Percentiles rank a stretch among this genome's conserved stretches.
Conservation (phyloP, 192 early-diverging fungal genomes). For the Spizellomyces punctatus region DNA sequence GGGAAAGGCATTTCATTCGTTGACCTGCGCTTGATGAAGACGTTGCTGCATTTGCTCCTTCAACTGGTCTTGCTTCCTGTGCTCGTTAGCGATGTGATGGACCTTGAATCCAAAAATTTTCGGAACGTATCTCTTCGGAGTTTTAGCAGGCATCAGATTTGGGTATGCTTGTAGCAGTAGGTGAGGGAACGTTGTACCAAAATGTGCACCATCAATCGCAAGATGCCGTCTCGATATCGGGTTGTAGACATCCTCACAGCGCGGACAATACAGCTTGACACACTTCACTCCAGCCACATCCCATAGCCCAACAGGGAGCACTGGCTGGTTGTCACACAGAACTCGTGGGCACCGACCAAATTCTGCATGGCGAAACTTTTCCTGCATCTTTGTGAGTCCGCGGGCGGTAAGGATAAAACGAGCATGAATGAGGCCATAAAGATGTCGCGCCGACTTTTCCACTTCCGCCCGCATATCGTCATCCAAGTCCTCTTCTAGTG, state of each 20-base stretch:
- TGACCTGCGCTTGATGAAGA: neutral
- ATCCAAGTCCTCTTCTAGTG: constrained; percentile 71
- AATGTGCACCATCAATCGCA: constrained; percentile 93
- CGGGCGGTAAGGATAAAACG: constrained; percentile 92
- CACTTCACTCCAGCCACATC: constrained; percentile 83
- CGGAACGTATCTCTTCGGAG: constrained; percentile 87
- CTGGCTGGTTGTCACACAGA: constrained; percentile 84
- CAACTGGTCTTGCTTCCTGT: constrained; percentile 87
- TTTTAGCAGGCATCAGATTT: constrained; percentile 73
- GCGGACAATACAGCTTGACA: constrained; percentile 94
- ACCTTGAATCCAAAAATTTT: constrained; percentile 98
- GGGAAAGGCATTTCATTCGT: neutral
- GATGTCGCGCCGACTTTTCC: constrained; percentile 83
- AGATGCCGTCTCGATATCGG: constrained; percentile 86
- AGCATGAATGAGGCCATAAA: constrained; percentile 99
- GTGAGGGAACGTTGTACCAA: constrained; percentile 95
- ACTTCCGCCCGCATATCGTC: constrained; percentile 78
- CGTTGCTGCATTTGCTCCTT: constrained; percentile 55
- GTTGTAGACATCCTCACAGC: constrained; percentile 96
- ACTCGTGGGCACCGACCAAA: constrained; percentile 98
- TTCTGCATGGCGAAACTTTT: constrained; percentile 91
- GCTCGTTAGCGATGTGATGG: constrained; percentile 83
- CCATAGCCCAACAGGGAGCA: constrained; percentile 86
- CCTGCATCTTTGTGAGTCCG: constrained; percentile 93
- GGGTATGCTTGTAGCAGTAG: constrained; percentile 94